These are phyloP conservation scores for Forsythia suspensa DNA, from an alignment of 257 asterid species.

Conservation along the genomic window DNA sequence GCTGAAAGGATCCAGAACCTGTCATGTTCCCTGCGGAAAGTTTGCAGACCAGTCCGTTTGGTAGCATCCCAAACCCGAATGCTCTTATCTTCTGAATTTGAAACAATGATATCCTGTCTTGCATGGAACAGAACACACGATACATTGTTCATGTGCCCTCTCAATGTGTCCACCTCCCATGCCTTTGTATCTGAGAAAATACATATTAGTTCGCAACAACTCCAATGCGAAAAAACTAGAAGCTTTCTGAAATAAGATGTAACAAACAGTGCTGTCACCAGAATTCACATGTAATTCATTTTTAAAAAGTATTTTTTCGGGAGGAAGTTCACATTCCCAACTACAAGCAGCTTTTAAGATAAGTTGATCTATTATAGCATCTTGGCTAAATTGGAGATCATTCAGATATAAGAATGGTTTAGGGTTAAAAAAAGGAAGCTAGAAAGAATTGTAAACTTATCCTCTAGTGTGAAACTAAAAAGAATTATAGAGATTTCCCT, in stretches of 20 bases:
- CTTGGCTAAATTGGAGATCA: neutral
- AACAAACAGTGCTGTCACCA: neutral
- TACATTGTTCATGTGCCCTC: conserved; percentile 98
- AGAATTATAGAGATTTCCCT: neutral
- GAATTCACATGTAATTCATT: neutral
- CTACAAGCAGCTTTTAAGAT: conserved; percentile 4
- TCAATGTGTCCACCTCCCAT: conserved; percentile 98
- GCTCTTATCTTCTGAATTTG: conserved; percentile 97
- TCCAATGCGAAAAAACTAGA: neutral
- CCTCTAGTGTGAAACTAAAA: neutral
- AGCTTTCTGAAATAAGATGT: neutral
- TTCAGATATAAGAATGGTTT: neutral
- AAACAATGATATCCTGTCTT: conserved; percentile 88
- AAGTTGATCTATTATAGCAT: neutral
- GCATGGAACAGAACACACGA: conserved; percentile 87
- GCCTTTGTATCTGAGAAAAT: conserved; percentile 83
- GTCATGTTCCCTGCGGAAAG: conserved; percentile 95
- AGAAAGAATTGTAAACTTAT: neutral
- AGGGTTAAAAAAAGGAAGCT: neutral
- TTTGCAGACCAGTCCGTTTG: conserved; percentile 93
- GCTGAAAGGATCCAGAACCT: conserved; percentile 95
- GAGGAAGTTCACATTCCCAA: neutral
- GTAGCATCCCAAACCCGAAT: conserved; percentile 99
- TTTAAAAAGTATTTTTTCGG: neutral
- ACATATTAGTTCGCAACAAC: conserved; percentile 11